Conservation (phyloP, 2,329 filamentous ascomycete species). For the Tympanopsis confertula region DNA sequence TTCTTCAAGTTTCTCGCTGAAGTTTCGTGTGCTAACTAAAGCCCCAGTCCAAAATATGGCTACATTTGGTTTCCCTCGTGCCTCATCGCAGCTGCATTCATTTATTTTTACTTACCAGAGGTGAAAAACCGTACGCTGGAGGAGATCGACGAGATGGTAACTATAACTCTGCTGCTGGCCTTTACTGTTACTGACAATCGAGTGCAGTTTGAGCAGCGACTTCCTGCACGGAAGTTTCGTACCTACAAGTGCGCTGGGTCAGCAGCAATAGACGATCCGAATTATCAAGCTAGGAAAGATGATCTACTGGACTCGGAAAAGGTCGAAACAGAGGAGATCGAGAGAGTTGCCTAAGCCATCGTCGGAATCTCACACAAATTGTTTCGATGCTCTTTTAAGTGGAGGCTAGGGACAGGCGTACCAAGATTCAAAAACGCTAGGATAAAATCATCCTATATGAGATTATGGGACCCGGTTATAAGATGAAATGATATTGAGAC, state of each 20-base stretch:
- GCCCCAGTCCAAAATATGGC: conserved; percentile 41
- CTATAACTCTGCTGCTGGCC: too few relatives aligned
- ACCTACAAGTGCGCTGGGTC: conserved; percentile 20
- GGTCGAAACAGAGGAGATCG: neutral
- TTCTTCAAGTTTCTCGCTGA: neutral
- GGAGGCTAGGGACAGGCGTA: too few relatives aligned
- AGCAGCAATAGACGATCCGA: conserved; percentile 11
- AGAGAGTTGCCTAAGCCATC: neutral
- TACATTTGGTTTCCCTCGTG: conserved; percentile 38
- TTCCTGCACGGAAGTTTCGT: conserved; percentile 22
- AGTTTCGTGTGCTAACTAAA: conserved; percentile 2
- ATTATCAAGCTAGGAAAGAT: conserved; percentile 5
- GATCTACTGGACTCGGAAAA: conserved; percentile 7
- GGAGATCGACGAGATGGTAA: conserved; percentile 42
- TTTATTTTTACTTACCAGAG: conserved; percentile 39
- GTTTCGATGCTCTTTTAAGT: too few relatives aligned
- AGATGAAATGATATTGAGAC: too few relatives aligned
- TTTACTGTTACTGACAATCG: too few relatives aligned
- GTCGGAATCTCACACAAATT: conserved; percentile 3
- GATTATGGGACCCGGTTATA: too few relatives aligned
- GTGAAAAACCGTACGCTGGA: conserved; percentile 38
- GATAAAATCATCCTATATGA: too few relatives aligned
- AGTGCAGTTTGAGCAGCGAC: conserved; percentile 23
- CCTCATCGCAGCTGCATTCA: conserved; percentile 17
- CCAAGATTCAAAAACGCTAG: too few relatives aligned